Evolutionary conservation across 1,139 yeast genomes (phyloP).

Genomic region (Dujonia santamariae): DNA sequence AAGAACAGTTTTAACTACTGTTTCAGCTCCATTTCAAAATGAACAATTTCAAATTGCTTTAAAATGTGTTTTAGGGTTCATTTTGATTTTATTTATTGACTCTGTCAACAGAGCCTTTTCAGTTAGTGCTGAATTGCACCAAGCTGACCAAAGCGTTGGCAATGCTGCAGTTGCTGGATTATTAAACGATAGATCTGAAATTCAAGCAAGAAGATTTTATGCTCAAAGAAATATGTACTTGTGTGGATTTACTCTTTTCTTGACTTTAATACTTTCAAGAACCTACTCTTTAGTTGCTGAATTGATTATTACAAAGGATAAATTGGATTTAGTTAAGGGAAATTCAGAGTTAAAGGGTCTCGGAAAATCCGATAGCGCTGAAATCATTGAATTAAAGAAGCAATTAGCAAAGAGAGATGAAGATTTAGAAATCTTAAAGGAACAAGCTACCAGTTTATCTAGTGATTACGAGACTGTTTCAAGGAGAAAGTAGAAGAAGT

Average conservation of each 20-base stretch:
- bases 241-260: slow-evolving; percentile 91
- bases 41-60: slow-evolving; percentile 74
- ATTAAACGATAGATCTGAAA: slow-evolving; percentile 64
- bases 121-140: slow-evolving; percentile 61
- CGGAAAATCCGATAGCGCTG: slow-evolving; percentile 25
- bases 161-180: slow-evolving; percentile 19
- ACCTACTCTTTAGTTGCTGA: slow-evolving; percentile 84
- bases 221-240: slow-evolving; percentile 96
- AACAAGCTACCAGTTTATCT: slow-evolving; percentile 65
- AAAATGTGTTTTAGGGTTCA: slow-evolving; percentile 81
- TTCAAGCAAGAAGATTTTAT: slow-evolving; percentile 87
- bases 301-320: slow-evolving; percentile 57
- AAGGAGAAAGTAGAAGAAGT: no score
- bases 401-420: slow-evolving; percentile 59
- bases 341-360: slow-evolving; percentile 15
- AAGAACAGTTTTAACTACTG: slow-evolving; percentile 59
- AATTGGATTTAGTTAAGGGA: slow-evolving; percentile 49
- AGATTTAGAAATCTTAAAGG: slow-evolving; percentile 64
- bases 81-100: slow-evolving; percentile 80
- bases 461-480: slow-evolving; percentile 58
- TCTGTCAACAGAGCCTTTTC: slow-evolving; percentile 80
- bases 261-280: slow-evolving; percentile 80
- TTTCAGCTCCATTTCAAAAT: slow-evolving; percentile 68
- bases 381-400: slow-evolving; percentile 48
- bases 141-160: slow-evolving; percentile 13